Conservation (phyloP, 2,329 filamentous ascomycete genomes). For the Metarhizium anisopliae region DNA sequence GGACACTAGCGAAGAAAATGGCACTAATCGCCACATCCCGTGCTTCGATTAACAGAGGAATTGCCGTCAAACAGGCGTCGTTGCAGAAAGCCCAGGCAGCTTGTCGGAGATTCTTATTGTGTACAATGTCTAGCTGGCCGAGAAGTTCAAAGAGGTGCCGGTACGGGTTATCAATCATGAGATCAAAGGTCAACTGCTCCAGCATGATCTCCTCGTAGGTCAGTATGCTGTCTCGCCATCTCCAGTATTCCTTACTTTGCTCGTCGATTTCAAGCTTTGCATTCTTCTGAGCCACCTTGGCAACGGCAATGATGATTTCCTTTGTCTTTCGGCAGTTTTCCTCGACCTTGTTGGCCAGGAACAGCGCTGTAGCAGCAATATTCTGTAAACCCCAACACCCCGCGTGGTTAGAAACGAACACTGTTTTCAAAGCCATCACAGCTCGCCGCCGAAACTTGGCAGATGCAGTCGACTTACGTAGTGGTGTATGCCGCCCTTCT, state of each 20-base stretch:
- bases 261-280: constrained; percentile 84
- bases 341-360: constrained; percentile 93
- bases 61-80: constrained; percentile 74
- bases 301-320: constrained; percentile 87
- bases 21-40: constrained; percentile 76
- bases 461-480: constrained; percentile 51
- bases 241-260: constrained; percentile 97
- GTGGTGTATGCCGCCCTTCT: constrained; percentile 74
- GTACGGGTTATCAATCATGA: constrained; percentile 85
- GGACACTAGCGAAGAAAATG: constrained; percentile 76
- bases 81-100: constrained; percentile 91
- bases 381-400: constrained; percentile 37
- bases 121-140: constrained; percentile 60
- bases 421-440: background rate
- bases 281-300: constrained; percentile 92
- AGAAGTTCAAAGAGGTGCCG: constrained; percentile 75
- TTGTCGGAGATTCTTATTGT: constrained; percentile 76
- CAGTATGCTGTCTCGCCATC: constrained; percentile 90
- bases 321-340: constrained; percentile 95
- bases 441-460: background rate
- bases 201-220: constrained; percentile 89
- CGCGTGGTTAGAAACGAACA: background rate
- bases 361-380: constrained; percentile 83
- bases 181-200: constrained; percentile 86
- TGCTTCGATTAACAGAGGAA: constrained; percentile 74